A percentile compares a stretch with the other conserved stretches of the same genome.
Conservation (phyloP, 2,329 filamentous ascomycete genomes). For the Drechmeria coniospora region DNA sequence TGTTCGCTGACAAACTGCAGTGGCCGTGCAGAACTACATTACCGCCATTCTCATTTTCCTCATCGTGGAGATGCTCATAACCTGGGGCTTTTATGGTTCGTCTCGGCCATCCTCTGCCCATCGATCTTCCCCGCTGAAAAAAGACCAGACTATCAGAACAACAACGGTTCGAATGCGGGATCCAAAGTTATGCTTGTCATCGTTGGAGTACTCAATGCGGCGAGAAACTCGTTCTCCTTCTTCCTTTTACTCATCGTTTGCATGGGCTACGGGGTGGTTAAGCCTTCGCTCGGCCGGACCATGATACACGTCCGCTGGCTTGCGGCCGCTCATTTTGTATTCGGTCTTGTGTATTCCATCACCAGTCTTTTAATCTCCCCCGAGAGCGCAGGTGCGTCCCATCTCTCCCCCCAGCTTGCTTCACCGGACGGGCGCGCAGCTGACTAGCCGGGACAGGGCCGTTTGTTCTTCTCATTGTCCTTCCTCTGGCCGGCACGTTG, state of each 20-base stretch:
- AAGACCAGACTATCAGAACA: constrained; percentile 69
- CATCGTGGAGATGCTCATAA: constrained; percentile 92
- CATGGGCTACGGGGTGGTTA: constrained; percentile 98
- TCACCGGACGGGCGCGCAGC: no score
- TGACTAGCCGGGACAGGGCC: constrained; percentile 39
- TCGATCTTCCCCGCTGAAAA: constrained; percentile 16
- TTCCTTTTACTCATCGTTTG: constrained; percentile 95
- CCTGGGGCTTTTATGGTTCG: constrained; percentile 89
- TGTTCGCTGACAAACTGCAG: constrained; percentile 21
- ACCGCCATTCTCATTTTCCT: constrained; percentile 92
- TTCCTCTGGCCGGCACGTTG: constrained; percentile 79
- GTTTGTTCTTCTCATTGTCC: constrained; percentile 79
- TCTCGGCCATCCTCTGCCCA: background rate
- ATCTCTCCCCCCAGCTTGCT: background rate
- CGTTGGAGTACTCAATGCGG: constrained; percentile 86
- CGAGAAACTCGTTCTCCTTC: constrained; percentile 93
- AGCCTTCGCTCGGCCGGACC: constrained; percentile 75
- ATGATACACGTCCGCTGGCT: constrained; percentile 91
- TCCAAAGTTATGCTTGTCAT: constrained; percentile 78
- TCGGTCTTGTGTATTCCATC: constrained; percentile 84
- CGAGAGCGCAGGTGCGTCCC: constrained; percentile 53
- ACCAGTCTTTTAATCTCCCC: constrained; percentile 80
- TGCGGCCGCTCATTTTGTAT: constrained; percentile 84
- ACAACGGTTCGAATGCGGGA: constrained; percentile 67
- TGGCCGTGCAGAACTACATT: constrained; percentile 97